These are phyloP conservation scores for Penicillium fimorum DNA, from an alignment of 495 filamentous ascomycete genomes.

Conservation along the genomic window DNA sequence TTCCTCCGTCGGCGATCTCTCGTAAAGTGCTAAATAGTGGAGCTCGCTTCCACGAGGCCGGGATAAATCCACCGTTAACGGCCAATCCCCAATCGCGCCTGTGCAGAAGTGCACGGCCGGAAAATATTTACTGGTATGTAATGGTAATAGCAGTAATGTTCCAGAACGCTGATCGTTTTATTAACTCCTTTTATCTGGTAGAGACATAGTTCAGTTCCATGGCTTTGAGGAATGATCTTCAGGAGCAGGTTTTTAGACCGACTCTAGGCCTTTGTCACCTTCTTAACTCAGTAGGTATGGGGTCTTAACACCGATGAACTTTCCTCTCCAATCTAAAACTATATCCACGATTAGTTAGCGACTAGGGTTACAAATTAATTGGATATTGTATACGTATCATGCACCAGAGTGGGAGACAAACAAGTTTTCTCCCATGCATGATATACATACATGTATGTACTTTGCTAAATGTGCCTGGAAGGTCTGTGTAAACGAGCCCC, in stretches of 20 bases:
- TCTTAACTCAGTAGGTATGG: not conserved
- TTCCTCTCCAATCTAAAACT: not conserved
- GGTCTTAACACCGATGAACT: not conserved
- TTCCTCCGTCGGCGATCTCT: slow-evolving; percentile 21
- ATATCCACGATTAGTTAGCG: not conserved
- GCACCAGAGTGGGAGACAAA: not conserved
- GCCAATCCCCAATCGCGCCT: slow-evolving; percentile 22
- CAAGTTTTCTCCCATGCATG: not conserved
- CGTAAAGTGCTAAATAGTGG: slow-evolving; percentile 25
- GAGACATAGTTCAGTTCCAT: not conserved
- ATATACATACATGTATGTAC: not conserved
- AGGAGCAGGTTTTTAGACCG: slow-evolving; percentile 10
- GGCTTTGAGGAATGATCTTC: slow-evolving; percentile 6
- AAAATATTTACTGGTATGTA: slow-evolving; percentile 10
- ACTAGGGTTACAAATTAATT: not conserved
- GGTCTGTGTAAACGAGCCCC: slow-evolving; percentile 26
- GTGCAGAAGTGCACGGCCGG: slow-evolving; percentile 30
- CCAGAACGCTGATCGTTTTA: slow-evolving; percentile 30
- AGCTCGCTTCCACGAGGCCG: slow-evolving; percentile 34
- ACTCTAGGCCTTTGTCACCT: slow-evolving; percentile 8
- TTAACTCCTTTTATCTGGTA: slow-evolving; percentile 5
- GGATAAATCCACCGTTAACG: slow-evolving; percentile 21
- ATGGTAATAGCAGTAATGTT: slow-evolving; percentile 15
- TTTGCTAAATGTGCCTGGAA: slow-evolving; percentile 1
- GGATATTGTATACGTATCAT: not conserved